Percentiles rank a stretch among this genome's conserved stretches.
Conservation (phyloP, 2,329 filamentous ascomycete species). For the Ceratocystis huliohia region DNA sequence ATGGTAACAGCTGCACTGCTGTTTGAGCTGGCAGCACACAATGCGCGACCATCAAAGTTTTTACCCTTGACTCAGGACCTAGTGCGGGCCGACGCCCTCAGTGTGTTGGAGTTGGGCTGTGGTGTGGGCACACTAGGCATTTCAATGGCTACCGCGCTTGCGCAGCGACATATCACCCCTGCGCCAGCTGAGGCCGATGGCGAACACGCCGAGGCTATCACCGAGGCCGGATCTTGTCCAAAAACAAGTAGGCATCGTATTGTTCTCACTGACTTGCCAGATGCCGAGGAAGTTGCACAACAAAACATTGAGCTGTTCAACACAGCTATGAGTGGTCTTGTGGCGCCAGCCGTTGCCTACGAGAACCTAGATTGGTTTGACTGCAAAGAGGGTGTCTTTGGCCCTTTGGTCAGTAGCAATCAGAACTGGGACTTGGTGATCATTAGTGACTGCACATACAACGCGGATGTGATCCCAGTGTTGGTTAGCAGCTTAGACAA, state of each 20-base stretch:
- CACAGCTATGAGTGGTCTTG: slow-evolving; percentile 6
- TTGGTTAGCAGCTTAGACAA: slow-evolving; percentile 42
- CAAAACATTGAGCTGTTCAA: slow-evolving; percentile 34
- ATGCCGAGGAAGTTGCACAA: slow-evolving; percentile 38
- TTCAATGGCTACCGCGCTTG: slow-evolving; percentile 33
- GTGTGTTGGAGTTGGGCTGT: slow-evolving; percentile 42
- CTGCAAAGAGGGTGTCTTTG: slow-evolving; percentile 35
- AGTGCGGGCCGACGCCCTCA: slow-evolving; percentile 4
- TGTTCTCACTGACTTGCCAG: slow-evolving; percentile 44
- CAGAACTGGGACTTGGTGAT: slow-evolving; percentile 41
- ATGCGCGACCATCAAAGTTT: background rate
- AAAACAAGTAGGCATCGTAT: slow-evolving; percentile 25
- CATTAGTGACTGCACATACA: slow-evolving; percentile 50
- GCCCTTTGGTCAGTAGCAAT: slow-evolving; percentile 28
- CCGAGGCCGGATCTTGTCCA: background rate
- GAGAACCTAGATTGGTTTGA: slow-evolving; percentile 48
- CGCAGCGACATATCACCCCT: slow-evolving; percentile 21
- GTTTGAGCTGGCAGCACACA: slow-evolving; percentile 12
- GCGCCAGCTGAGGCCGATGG: background rate
- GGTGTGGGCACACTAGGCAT: slow-evolving; percentile 45
- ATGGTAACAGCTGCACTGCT: slow-evolving; percentile 34
- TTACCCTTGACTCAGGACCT: slow-evolving; percentile 10
- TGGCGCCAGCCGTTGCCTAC: slow-evolving; percentile 31
- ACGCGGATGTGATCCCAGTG: slow-evolving; percentile 42
- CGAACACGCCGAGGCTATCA: background rate